Evolutionary conservation across 1,139 yeast genomes (phyloP).

Genomic region (Candida dubliniensis): DNA sequence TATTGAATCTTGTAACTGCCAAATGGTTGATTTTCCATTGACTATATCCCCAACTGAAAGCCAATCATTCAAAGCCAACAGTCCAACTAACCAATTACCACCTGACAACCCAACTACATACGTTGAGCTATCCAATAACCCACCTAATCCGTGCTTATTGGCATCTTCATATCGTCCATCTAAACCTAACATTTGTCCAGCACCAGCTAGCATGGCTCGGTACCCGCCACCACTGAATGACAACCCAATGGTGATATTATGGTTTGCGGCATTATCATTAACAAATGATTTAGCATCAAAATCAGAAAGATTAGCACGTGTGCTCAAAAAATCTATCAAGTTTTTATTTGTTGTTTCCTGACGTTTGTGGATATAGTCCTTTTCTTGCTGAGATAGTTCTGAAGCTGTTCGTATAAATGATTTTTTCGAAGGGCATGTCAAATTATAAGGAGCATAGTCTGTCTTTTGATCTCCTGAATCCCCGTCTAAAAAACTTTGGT

Average conservation of each 20-base stretch:
- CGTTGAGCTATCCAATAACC: constrained; percentile 39
- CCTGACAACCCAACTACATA: constrained; percentile 47
- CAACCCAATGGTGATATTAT: constrained; percentile 41
- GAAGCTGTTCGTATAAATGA: neutral
- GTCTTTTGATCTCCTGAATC: constrained; percentile 14
- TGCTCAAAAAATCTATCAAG: constrained; percentile 31
- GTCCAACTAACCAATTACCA: constrained; percentile 46
- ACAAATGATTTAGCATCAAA: constrained; percentile 36
- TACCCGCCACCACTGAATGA: constrained; percentile 51
- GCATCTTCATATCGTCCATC: constrained; percentile 34
- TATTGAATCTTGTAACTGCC: constrained; percentile 43
- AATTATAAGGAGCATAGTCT: constrained; percentile 28
- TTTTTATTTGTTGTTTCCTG: constrained; percentile 26
- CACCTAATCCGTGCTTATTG: constrained; percentile 35
- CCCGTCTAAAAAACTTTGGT: neutral
- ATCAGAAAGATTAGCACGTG: constrained; percentile 32
- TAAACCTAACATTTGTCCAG: constrained; percentile 40
- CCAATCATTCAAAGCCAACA: constrained; percentile 40
- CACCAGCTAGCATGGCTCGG: constrained; percentile 47
- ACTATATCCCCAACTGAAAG: constrained; percentile 37
- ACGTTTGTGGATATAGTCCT: neutral
- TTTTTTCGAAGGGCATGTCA: constrained; percentile 25
- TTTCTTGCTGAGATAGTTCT: constrained; percentile 1
- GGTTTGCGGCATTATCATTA: constrained; percentile 22
- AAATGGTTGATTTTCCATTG: constrained; percentile 26